Evolutionary conservation across 106 monocot species (phyloP).

Genomic region (Amphibolis antarctica): DNA sequence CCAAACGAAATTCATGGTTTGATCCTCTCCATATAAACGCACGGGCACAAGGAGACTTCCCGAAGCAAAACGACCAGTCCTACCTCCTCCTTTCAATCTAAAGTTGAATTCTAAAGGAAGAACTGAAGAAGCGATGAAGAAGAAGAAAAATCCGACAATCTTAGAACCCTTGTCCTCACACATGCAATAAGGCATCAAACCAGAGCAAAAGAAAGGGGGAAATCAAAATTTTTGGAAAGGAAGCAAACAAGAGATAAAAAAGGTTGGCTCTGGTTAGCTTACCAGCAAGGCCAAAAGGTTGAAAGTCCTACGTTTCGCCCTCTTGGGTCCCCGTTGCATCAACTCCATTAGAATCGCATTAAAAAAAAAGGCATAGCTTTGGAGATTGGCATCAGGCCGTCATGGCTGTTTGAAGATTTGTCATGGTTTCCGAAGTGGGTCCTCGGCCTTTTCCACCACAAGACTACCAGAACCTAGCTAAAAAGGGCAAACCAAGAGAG

Average conservation of each 20-base stretch:
- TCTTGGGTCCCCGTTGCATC: background rate
- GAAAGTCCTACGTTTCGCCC: constrained; percentile 5
- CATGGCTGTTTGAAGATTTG: background rate
- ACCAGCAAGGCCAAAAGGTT: constrained; percentile 1
- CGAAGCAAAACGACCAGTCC: background rate
- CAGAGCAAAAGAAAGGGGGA: background rate
- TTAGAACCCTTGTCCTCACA: background rate
- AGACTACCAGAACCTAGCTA: background rate
- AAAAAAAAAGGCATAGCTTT: constrained; percentile 5
- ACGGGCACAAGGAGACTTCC: background rate
- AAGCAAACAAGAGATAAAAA: background rate
- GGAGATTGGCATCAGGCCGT: constrained; percentile 3
- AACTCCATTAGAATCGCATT: constrained; percentile 4
- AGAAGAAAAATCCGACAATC: background rate
- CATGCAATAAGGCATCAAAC: background rate
- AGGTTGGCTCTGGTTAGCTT: background rate
- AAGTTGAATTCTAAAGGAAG: background rate
- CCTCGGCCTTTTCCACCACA: constrained; percentile 7
- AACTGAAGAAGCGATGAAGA: too few relatives aligned
- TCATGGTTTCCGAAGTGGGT: constrained; percentile 6
- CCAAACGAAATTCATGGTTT: background rate
- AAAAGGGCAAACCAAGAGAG: background rate
- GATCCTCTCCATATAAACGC: background rate
- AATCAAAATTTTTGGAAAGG: background rate
- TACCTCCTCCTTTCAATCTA: constrained; percentile 3